A percentile compares a stretch with the other conserved stretches of the same genome.
These are phyloP conservation scores for Pseudogymnoascus sp. DNA, from an alignment of 2,329 filamentous ascomycete genomes.

Conservation along the genomic window DNA sequence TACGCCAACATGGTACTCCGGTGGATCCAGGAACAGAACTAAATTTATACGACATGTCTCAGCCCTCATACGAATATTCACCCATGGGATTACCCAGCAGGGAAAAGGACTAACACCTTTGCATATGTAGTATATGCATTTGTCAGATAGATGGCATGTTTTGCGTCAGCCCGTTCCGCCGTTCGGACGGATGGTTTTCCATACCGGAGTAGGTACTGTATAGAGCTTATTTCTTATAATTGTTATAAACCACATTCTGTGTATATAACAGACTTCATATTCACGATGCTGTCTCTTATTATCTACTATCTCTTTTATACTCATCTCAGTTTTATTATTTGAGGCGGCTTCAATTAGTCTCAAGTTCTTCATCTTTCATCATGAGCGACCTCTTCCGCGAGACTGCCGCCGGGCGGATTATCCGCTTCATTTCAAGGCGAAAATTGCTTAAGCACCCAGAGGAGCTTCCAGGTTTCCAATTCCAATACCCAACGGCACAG, in stretches of 20 bases:
- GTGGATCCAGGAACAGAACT: not conserved
- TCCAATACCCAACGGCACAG: constrained; percentile 42
- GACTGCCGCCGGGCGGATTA: constrained; percentile 32
- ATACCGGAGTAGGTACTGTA: not conserved
- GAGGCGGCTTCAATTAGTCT: not conserved
- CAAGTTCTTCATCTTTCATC: not conserved
- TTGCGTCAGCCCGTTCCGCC: not conserved
- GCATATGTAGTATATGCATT: not conserved
- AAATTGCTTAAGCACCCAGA: constrained; percentile 37
- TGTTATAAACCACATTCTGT: not conserved
- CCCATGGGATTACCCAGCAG: not conserved
- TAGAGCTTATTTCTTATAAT: not conserved
- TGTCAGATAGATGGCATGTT: not conserved
- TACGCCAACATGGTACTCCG: not conserved
- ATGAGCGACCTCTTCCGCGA: constrained; percentile 37
- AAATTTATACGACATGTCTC: not conserved
- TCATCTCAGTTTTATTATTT: not conserved
- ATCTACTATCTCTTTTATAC: not conserved
- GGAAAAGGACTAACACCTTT: not conserved
- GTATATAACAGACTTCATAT: not conserved
- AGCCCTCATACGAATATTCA: not conserved
- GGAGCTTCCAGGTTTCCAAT: constrained; percentile 39
- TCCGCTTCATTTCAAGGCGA: constrained; percentile 33
- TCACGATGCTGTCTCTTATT: not conserved
- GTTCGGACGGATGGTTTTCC: not conserved